Base-by-base conservation (phyloP, 2,329 filamentous ascomycete genomes). In the Grosmannia huntii region DNA sequence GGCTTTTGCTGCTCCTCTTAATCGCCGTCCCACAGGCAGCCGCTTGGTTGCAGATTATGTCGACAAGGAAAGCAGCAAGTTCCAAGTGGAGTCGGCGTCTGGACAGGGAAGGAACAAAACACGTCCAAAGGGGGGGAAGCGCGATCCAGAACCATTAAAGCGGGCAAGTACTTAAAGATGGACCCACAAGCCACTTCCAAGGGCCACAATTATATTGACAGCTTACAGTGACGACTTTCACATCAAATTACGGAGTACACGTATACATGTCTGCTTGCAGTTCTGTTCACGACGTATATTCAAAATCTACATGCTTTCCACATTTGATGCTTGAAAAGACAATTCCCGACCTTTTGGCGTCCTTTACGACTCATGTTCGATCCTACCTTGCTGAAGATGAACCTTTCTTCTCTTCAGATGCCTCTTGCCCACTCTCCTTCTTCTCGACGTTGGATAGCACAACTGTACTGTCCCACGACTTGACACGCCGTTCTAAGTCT, bases 401-500 rank as follows among this genome's bases (percentile, higher is more conserved):
- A n/a, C 14, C 38, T 21, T n/a, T 4, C 7, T n/a, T 23, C 41
- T 46, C 19, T 19, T 21, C 4, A 14, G 46, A 21, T 9, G 5
- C 3, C 6, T 27, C 25, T 50, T 12, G 14, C 21, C 5, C 21
- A 50, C 4, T 50, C 23, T 28, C 7, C 25, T 28, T n/a, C 16
- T 19, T 44, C 7, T 6, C 6, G 19, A 44, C 41, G 7, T 44
- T 12, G 5, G 16, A 19, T 25, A 16, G 23, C 4, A 23, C 3
- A 2, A n/a, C 48, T 6, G 12, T 28, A 9, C 25, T 19, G 5
- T 55, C 28, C 60, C 59, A 62, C 1, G 41, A 10, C 55, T 60
- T 38, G 16, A 55, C 21, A 16, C 58, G 59, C 19, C 23, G 36
- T 48, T 61, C 60, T n/a, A 60, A 33, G n/a, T 61, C 58, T 25